These are phyloP conservation scores for Cytospora schulzeri DNA, from an alignment of 2,329 filamentous ascomycete species.

Conservation along the genomic window DNA sequence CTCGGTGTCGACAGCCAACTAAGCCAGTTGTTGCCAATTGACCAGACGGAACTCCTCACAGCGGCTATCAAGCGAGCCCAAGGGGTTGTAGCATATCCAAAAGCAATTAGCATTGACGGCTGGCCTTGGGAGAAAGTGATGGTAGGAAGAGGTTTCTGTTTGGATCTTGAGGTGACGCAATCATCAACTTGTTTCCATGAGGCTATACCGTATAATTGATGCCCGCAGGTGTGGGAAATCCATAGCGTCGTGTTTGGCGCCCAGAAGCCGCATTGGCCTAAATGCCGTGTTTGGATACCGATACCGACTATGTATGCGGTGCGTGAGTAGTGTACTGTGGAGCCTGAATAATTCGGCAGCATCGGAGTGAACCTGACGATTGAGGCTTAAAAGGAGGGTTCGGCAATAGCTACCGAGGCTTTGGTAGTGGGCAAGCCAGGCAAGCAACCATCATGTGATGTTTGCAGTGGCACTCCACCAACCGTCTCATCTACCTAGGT, in stretches of 20 bases:
- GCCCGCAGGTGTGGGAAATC: background rate
- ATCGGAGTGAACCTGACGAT: background rate
- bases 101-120: too few species aligned
- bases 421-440: background rate
- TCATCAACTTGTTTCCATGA: too few species aligned
- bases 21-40: background rate
- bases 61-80: background rate
- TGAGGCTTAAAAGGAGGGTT: slow-evolving; percentile 1
- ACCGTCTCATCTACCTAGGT: slow-evolving; percentile 14
- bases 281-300: background rate
- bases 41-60: background rate
- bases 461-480: slow-evolving; percentile 23
- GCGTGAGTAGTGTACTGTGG: background rate
- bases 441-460: slow-evolving; percentile 24
- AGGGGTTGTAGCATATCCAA: background rate
- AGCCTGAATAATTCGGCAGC: background rate
- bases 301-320: too few species aligned
- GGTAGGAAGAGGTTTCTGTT: background rate
- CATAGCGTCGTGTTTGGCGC: background rate
- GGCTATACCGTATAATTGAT: background rate
- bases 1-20: background rate
- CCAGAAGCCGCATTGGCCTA: background rate
- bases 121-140: background rate
- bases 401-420: too few species aligned
- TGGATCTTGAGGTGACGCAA: too few species aligned